Evolutionary conservation across 345 rosid genomes (phyloP), one percentile per base, ranked within the genome.

Genomic region (Rubroshorea leprosula): DNA sequence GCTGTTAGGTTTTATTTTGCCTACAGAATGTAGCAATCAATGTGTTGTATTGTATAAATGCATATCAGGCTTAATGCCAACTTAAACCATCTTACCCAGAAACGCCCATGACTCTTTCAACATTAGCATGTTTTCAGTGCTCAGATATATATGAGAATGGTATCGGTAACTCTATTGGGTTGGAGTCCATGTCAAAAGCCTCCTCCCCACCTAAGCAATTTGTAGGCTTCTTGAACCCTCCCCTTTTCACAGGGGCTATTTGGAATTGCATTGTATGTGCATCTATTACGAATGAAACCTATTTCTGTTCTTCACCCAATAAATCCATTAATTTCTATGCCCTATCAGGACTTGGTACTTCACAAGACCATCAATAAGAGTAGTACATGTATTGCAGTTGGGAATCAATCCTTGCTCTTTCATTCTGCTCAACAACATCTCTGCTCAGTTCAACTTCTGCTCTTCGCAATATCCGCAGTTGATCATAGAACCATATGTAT

Each of bases 391-490:
- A 10, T 78, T 80, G 50, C 78, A 70, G 51, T 84, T 89, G 49
- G 98, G 90, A 66, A 51, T 38, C 68, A 89, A 61, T 35, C 87
- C 95, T 67, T 91, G 98, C 60, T 82, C 96, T 72, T 78, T 83
- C 98, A 89, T 89, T 67, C 84, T 81, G 50, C 78, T 23, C 14
- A 92, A 67, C 65, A 92, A 60, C 96, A 89, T 92, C 84, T 86
- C 96, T 22, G 89, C 90, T 23, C 87, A 81, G 59, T 77, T 86
- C 87, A 92, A 54, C 79, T 86, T 86, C 48, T 72, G 76, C 72
- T 80, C 95, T 57, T 73, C 79, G 83, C 95, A 88, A 70, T 88
- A 91, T 23, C 90, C 92, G 72, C 70, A n/a, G n/a, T n/a, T 51
- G 41, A 88, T 88, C 98, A 91, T 91, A 46, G 84, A 76, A 57